Conservation (phyloP, 768 basidiomycete species). For the Mycena leptocephala region DNA sequence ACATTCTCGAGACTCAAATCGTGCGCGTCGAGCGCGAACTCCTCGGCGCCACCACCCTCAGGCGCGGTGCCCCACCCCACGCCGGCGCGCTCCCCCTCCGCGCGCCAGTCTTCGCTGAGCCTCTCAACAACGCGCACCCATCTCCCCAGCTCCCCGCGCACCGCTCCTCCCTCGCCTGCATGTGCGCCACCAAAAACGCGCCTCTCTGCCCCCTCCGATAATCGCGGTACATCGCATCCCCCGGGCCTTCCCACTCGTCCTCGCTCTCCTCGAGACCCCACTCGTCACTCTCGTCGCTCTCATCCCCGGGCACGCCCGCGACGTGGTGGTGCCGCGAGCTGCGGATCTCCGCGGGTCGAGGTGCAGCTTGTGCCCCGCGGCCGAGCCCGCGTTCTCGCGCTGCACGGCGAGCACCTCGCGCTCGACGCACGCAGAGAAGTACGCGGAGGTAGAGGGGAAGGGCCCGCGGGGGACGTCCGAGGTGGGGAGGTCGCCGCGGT, state of each 20-base stretch:
- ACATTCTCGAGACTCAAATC: constrained; percentile 90
- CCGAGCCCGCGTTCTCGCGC: constrained; percentile 83
- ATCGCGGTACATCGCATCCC: constrained; percentile 86
- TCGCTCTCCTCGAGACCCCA: constrained; percentile 86
- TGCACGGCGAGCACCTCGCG: constrained; percentile 86
- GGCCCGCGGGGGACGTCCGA: constrained; percentile 88
- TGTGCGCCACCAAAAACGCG: constrained; percentile 84
- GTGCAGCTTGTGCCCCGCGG: constrained; percentile 84
- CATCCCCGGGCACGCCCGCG: constrained; percentile 78
- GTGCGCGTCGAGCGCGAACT: constrained; percentile 88
- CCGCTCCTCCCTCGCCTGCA: constrained; percentile 75
- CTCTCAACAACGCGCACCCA: constrained; percentile 81
- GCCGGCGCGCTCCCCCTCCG: constrained; percentile 31
- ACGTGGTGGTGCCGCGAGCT: constrained; percentile 81
- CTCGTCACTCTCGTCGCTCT: constrained; percentile 85
- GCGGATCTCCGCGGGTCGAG: constrained; percentile 84
- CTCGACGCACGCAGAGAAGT: constrained; percentile 75
- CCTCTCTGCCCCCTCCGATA: constrained; percentile 87
- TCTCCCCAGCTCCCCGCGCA: constrained; percentile 79
- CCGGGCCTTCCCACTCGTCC: constrained; percentile 85
- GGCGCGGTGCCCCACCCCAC: constrained; percentile 22
- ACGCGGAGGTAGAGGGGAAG: constrained; percentile 73
- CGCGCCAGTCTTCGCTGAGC: constrained; percentile 53
- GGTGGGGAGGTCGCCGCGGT: constrained; percentile 84
- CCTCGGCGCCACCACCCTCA: constrained; percentile 63